These are phyloP conservation scores for Pyrus pyrifolia DNA, from an alignment of 306 rosid genomes.

Conservation along the genomic window DNA sequence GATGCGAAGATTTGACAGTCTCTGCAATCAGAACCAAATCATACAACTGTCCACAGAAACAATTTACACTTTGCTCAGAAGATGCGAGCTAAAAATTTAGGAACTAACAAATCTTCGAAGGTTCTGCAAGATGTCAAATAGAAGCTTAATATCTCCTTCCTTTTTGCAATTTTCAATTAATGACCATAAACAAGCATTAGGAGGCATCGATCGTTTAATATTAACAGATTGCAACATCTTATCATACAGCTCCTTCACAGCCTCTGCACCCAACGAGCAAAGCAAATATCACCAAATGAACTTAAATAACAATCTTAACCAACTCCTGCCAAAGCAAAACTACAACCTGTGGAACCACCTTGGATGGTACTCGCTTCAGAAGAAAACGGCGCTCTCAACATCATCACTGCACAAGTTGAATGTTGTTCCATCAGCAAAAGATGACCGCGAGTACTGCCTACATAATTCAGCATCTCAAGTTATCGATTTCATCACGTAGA, in stretches of 20 bases:
- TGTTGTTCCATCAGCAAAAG: conserved; percentile 17
- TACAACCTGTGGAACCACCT: conserved; percentile 50
- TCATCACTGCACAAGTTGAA: conserved; percentile 19
- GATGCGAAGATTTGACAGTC: conserved; percentile 84
- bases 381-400: conserved; percentile 41
- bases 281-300: conserved; percentile 5
- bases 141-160: conserved; percentile 55
- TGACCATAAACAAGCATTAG: conserved; percentile 94
- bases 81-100: neutral
- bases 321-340: conserved; percentile 6
- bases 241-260: conserved; percentile 69
- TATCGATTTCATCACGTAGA: neutral
- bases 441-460: conserved; percentile 34
- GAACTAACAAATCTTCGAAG: conserved; percentile 81
- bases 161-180: conserved; percentile 67
- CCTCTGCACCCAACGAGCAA: conserved; percentile 40
- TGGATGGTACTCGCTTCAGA: conserved; percentile 31
- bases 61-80: neutral
- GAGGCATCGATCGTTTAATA: conserved; percentile 69
- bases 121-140: conserved; percentile 65
- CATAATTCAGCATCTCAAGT: conserved; percentile 13
- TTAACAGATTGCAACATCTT: conserved; percentile 65
- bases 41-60: conserved; percentile 6
- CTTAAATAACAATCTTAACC: conserved; percentile 4
- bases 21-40: conserved; percentile 47